Evolutionary conservation across 2,329 filamentous ascomycete species (phyloP).

Genomic region (Chaetomium olivaceum): DNA sequence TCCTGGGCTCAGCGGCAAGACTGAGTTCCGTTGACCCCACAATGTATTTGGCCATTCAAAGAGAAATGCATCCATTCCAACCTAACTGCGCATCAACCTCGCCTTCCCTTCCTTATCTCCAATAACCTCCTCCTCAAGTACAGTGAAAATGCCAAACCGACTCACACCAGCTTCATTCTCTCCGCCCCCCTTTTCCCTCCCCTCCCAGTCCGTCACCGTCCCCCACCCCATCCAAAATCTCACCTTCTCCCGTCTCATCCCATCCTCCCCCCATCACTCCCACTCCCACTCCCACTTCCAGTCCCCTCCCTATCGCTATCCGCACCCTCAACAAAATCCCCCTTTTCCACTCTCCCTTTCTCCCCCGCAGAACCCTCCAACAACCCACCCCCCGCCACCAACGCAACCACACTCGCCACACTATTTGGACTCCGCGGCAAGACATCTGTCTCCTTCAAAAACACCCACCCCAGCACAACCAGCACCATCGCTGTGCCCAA

Average conservation of each 20-base stretch:
- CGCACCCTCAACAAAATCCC: background rate
- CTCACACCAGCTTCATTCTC: constrained; percentile 11
- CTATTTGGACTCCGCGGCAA: background rate
- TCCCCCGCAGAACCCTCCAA: background rate
- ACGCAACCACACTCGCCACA: constrained; percentile 4
- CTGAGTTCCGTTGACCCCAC: no score
- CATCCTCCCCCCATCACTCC: background rate
- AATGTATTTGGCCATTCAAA: no score
- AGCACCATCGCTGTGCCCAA: background rate
- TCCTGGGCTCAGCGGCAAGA: no score
- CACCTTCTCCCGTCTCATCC: background rate
- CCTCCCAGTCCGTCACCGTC: constrained; percentile 14
- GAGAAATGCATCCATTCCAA: background rate
- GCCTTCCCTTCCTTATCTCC: background rate
- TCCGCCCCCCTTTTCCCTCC: background rate
- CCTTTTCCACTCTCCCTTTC: background rate
- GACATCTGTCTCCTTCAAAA: constrained; percentile 4
- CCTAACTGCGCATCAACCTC: background rate
- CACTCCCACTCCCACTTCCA: background rate
- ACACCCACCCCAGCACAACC: constrained; percentile 2
- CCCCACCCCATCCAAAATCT: constrained; percentile 14
- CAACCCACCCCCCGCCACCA: constrained; percentile 9
- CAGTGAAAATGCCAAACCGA: constrained; percentile 10
- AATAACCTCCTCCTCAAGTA: background rate
- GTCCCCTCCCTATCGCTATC: background rate